phyloP scores from a whole-genome alignment of 257 asterid genomes.

The Solanum clarkiae region DNA sequence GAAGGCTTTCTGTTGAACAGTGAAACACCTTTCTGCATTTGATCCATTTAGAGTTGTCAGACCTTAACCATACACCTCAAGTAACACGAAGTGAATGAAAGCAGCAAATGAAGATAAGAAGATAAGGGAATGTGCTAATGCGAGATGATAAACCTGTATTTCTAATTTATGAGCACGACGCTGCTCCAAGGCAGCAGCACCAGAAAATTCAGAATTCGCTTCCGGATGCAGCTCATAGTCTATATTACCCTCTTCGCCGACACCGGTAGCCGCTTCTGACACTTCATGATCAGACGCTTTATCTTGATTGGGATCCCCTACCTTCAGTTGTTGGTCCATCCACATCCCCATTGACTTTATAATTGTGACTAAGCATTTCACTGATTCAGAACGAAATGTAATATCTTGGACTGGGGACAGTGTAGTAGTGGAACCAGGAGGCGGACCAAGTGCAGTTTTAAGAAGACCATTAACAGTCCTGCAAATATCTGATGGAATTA shows the following conservation, averaged over 20 bases:
- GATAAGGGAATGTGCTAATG: neutral
- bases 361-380: conserved; percentile 79
- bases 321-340: conserved; percentile 97
- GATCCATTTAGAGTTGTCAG: conserved; percentile 18
- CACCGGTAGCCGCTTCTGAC: conserved; percentile 28
- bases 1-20: conserved; percentile 93
- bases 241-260: conserved; percentile 48
- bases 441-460: conserved; percentile 95
- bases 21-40: conserved; percentile 88
- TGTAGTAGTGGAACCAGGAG: conserved; percentile 83
- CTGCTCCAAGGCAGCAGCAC: conserved; percentile 85
- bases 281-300: conserved; percentile 45
- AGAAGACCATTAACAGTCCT: conserved; percentile 97
- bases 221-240: conserved; percentile 70
- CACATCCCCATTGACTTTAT: conserved; percentile 89
- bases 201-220: conserved; percentile 50
- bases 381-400: conserved; percentile 95
- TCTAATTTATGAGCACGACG: conserved; percentile 93
- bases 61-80: neutral
- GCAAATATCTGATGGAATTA: conserved; percentile 50
- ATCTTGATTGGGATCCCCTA: conserved; percentile 47
- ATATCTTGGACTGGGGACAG: conserved; percentile 86
- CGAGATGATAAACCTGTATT: conserved; percentile 54
- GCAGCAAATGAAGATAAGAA: neutral
- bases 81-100: neutral